These are phyloP conservation scores for Thymus mandschuricus DNA, from an alignment of 257 asterid species.

Conservation along the genomic window DNA sequence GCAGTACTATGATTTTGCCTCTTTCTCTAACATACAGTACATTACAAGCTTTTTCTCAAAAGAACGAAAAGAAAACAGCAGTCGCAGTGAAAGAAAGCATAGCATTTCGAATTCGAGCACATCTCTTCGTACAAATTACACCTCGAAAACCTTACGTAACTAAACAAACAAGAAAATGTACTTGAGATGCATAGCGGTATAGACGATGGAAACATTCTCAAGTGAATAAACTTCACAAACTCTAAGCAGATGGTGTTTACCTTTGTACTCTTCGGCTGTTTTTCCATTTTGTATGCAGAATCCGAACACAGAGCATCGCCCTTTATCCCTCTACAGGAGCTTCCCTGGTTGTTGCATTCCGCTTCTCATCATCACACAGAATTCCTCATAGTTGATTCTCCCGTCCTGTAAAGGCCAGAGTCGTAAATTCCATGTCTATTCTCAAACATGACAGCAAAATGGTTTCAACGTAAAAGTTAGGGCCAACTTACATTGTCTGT, in stretches of 20 bases:
- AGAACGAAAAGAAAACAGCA: too few relatives aligned
- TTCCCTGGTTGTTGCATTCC: slow-evolving; percentile 66
- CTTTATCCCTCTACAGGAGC: slow-evolving; percentile 50
- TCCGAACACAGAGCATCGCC: slow-evolving; percentile 6
- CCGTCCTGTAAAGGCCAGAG: slow-evolving; percentile 59
- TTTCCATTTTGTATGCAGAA: slow-evolving; percentile 22
- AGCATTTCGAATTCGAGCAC: not conserved
- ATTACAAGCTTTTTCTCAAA: not conserved
- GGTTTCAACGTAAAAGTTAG: slow-evolving; percentile 1
- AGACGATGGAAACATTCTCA: not conserved
- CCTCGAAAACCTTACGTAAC: not conserved
- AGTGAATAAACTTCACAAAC: slow-evolving; percentile 28
- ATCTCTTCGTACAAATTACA: not conserved
- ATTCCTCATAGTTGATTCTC: slow-evolving; percentile 85
- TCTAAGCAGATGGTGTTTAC: slow-evolving; percentile 18
- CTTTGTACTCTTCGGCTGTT: not conserved
- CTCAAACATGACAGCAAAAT: not conserved
- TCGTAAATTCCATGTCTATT: slow-evolving; percentile 14
- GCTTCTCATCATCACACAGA: slow-evolving; percentile 93
- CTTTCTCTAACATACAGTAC: too few relatives aligned
- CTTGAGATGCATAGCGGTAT: not conserved
- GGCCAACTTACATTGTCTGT: slow-evolving; percentile 63
- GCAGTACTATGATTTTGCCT: too few relatives aligned
- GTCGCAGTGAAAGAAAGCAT: not conserved
- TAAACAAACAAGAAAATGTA: not conserved